Evolutionary conservation across 2,329 filamentous ascomycete species (phyloP), one percentile per base, ranked within the genome.

Genomic region (Xenoacremonium recifei): DNA sequence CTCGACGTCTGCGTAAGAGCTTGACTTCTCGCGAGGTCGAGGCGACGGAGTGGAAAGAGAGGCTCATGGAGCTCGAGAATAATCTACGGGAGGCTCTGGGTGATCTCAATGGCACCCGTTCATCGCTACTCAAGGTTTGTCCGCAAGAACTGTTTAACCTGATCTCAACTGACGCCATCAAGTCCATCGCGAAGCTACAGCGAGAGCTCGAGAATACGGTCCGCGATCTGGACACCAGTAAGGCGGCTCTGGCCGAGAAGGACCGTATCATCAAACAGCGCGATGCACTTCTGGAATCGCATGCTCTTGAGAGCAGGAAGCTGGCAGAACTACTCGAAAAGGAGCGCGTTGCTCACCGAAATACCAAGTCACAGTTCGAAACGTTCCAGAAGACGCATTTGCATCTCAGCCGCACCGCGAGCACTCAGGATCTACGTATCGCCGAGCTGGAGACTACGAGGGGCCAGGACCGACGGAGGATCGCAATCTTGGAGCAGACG

Each of bases 281-380:
- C 12, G 93, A 97, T 61, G 77, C 83, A 3, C 76, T 97, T 5
- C 80, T 99, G 9, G 93, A 99, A 65, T 89, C 84, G 19, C 88
- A 93, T 58, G 89, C 85, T 3, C 77, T 97, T 17, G 93, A 99
- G 63, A 86, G 83, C 40, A 82, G 88, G 45, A 90, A 90, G 56
- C 73, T 97, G 10, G 83, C 84, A 2, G 92, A 97, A 51, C 76
- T 96, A 39, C 82, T 97, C 12, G 92, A 97, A 37, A 95, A 95
- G 57, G 93, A 99, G 67, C 83, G 90, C 12, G 80, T 88, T 51
- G 81, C 80, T 17, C 89, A 95, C 55, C 85, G 89, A 49, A 87
- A 89, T 57, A 93, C 95, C 45, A 90, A 90, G 61, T 80, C 88
- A 48, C 84, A 91, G 44, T 95, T 89, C 55, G 93, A 99, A 57